Conservation (phyloP, 805 yeast genomes). For the Lachancea sp. region DNA sequence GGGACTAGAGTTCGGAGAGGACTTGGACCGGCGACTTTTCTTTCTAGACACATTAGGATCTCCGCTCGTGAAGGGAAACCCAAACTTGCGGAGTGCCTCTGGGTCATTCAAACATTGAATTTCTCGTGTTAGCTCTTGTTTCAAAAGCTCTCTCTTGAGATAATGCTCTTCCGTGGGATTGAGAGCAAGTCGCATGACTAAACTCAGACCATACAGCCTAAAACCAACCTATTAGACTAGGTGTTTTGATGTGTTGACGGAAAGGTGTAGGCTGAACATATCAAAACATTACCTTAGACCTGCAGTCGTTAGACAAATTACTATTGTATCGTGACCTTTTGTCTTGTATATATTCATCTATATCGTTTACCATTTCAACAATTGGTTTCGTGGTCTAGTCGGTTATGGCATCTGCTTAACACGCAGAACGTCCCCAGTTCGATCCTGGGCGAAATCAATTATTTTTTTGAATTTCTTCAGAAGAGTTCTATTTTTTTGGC, state of each 20-base stretch:
- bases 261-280: background rate
- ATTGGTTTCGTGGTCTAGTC: slow-evolving; percentile 97
- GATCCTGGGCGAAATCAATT: slow-evolving; percentile 99
- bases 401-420: slow-evolving; percentile 99
- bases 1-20: background rate
- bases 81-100: slow-evolving; percentile 60
- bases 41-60: slow-evolving; percentile 33
- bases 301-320: too few species aligned
- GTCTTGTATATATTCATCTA: too few species aligned
- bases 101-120: slow-evolving; percentile 52
- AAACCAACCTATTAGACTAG: background rate
- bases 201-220: too few species aligned
- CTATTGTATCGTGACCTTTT: too few species aligned
- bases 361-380: background rate
- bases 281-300: too few species aligned
- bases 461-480: slow-evolving; percentile 9
- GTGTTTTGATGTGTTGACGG: background rate
- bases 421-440: slow-evolving; percentile 99
- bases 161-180: slow-evolving; percentile 73
- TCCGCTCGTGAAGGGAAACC: slow-evolving; percentile 60
- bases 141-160: slow-evolving; percentile 73
- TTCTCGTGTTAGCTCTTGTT: slow-evolving; percentile 56
- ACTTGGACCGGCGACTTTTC: background rate
- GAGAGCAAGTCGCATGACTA: slow-evolving; percentile 2
- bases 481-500: too few species aligned